phyloP scores from a whole-genome alignment of 2,329 filamentous ascomycete species.

The Nemania diffusa region DNA sequence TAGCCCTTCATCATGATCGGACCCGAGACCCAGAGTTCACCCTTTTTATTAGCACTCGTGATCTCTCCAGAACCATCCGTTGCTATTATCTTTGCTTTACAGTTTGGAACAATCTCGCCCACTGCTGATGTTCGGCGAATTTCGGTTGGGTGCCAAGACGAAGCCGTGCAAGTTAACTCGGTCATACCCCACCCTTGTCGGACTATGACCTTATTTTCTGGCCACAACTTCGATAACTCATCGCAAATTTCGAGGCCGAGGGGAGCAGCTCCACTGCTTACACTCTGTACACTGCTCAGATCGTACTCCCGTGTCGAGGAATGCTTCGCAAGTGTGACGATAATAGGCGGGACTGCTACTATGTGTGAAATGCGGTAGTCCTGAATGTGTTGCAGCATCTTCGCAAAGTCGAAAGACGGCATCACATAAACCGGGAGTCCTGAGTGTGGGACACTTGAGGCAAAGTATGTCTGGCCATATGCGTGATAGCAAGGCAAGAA shows the following conservation, averaged over 20 bases:
- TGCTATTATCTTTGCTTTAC: slow-evolving; percentile 73
- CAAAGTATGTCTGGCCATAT: slow-evolving; percentile 76
- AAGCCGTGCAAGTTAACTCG: slow-evolving; percentile 77
- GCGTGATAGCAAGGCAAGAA: slow-evolving; percentile 84
- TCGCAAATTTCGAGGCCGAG: slow-evolving; percentile 65
- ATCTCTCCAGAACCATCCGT: slow-evolving; percentile 63
- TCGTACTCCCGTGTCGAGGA: slow-evolving; percentile 73
- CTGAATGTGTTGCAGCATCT: slow-evolving; percentile 75
- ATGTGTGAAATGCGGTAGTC: slow-evolving; percentile 75
- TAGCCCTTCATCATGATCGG: slow-evolving; percentile 78
- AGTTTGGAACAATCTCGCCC: slow-evolving; percentile 76
- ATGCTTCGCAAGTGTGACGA: slow-evolving; percentile 78
- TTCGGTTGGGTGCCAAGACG: slow-evolving; percentile 69
- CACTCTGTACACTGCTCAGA: slow-evolving; percentile 69
- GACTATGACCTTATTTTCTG: slow-evolving; percentile 49
- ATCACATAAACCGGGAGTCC: slow-evolving; percentile 80
- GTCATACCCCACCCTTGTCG: slow-evolving; percentile 91
- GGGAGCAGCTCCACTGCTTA: slow-evolving; percentile 77
- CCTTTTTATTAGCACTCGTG: slow-evolving; percentile 62
- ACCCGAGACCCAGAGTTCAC: slow-evolving; percentile 78
- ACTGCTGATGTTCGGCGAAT: slow-evolving; percentile 59
- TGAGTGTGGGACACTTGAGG: slow-evolving; percentile 66
- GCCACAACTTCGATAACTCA: slow-evolving; percentile 69
- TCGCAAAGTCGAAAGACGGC: slow-evolving; percentile 78
- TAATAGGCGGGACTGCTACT: slow-evolving; percentile 77